Evolutionary conservation across 345 rosid genomes (phyloP), one percentile per base, ranked within the genome.

Genomic region (Ceriops decandra): DNA sequence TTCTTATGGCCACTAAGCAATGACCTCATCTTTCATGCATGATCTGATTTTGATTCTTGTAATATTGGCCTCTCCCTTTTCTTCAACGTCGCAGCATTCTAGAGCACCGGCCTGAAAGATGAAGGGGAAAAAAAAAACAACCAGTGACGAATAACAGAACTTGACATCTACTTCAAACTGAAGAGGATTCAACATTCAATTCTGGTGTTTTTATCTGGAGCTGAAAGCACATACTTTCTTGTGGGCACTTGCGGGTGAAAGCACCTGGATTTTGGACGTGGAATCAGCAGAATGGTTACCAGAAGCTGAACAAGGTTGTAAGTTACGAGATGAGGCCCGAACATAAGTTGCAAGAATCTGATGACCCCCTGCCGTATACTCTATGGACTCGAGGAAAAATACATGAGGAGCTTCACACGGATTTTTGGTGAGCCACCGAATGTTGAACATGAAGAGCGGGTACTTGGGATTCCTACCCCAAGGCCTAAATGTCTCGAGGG

Each of bases 341-440:
- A 15, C 61, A 19, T 84, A 86, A 17, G 78, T 74, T 0, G 86
- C 80, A 66, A 82, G 59, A 20, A 87, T 69, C 47, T 60, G 64
- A 52, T 58, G 64, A 52, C 76, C 38, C 13, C 32, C 73, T 67
- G 63, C 22, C 7, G 46, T 33, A 42, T 72, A 72, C 60, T 71
- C 74, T 5, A 82, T 60, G 10, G 88, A 83, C 6, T 83, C 82
- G 30, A 90, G 78, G 89, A 83, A 90, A 51, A 87, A 84, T 38
- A 77, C 77, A 68, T 69, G 86, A 71, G 95, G 95, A 72, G 75
- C 80, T 73, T 78, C 74, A 52, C 97, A 90, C 0, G 95, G 78
- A 70, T 87, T 72, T 1, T 57, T n/a, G 1, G 68, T 67, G 15
- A 68, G 75, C 16, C 30, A 10, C 60, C 89, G 62, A 0, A 85